Base-by-base conservation (phyloP, 2,329 filamentous ascomycete species). In the Rutstroemia sp. region DNA sequence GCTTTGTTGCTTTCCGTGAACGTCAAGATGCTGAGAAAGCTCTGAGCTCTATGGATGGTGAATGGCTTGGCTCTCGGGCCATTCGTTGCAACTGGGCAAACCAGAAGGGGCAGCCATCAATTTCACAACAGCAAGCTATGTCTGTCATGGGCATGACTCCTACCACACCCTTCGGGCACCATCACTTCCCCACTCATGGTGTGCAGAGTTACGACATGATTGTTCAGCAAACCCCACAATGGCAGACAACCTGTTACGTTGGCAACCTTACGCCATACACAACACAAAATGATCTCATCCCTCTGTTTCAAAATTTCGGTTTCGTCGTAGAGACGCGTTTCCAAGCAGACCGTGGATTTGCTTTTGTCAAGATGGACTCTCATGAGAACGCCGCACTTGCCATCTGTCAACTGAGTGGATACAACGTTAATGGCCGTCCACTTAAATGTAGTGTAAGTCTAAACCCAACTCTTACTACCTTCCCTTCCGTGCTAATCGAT, bases 31-130 rank as follows among this genome's bases (percentile, higher is more conserved):
- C 94, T 27, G 94, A 99, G 73, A 96, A 96, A 75, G 92, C 94
- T 1, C 75, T 99, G 68, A 95, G 87, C 75, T 91, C 91, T 61
- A 99, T 99, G 94, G 94, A 99, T 69, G 94, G 94, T 61, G 94
- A 99, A 76, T 99, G 94, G 94, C 86, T 99, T 51, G 94, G 94
- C 54, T 97, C 94, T 67, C 89, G 94, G 63, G 94, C 94, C 42
- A 99, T 99, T 70, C 92, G 94, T 66, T 97, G 92, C 82, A 99
- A 99, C 79, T 99, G 94, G 94, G 94, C 94, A 59, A 99, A 99
- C 77, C 94, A 99, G 71, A 99, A 99, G 79, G 94, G 94, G n/a
- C 94, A 99, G 70, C 94, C 94, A 56, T 97, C 94, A 2, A 96
- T 97, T 73, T 91, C 92, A 49, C 92, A 99, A 76, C 94, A 97